Base-by-base conservation (phyloP, 257 asterid genomes). In the Leonotis leonurus region DNA sequence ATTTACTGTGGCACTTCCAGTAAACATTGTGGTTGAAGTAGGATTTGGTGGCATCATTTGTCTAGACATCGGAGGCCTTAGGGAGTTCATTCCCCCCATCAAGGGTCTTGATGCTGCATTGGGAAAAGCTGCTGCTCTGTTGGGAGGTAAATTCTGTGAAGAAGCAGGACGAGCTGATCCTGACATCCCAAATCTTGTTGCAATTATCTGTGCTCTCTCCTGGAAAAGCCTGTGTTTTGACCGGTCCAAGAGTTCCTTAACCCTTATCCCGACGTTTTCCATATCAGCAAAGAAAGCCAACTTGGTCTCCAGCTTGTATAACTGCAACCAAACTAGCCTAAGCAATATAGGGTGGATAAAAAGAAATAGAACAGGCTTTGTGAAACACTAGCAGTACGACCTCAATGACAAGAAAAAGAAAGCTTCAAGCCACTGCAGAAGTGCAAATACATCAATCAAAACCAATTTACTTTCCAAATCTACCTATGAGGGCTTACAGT, bases 241-340 rank as follows among this genome's bases (percentile, higher is more conserved):
- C 78, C 93, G 79, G 53, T 89, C 99, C 67, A 89, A 59, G 64
- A 83, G 96, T 60, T 93, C 99, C 75, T 80, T 85, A 51, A 82
- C 94, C 70, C 92, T 85, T 81, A 79, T 59, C 14, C 75, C 94
- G 61, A 85, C 78, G 60, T 66, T 83, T 69, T 89, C 99, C 86
- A 93, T 78, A 29, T 93, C 99, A 75, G 51, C 63, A 65, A 86
- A 87, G 85, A 87, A 85, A 52, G 87, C 74, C 82, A 93, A 64
- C 80, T 93, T 93, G 56, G 78, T 71, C 84, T 93, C 99, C 80
- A 93, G 80, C 83, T 93, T 93, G 83, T 78, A 76, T 71, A 93
- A 70, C 99, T 93, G 88, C 85, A 78, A 76, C 40, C 63, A 68
- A 64, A 56, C 56, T 36, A 30, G 54, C 67, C 27, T 22, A 65